Base-by-base conservation (phyloP, 345 rosid species). In the Lepidium africanum region DNA sequence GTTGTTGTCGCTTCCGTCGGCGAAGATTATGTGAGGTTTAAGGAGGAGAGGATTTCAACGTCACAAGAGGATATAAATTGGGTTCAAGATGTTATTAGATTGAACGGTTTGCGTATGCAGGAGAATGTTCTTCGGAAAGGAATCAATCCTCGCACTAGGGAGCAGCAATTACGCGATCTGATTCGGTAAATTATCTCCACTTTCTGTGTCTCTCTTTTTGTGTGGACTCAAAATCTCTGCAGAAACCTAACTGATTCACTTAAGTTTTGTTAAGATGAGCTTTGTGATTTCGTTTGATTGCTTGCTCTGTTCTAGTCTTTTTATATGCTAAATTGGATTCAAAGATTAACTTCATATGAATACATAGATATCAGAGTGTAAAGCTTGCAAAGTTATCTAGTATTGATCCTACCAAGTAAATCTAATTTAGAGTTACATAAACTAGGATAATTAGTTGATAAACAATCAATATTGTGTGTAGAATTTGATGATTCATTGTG, bases 111-210 rank as follows among this genome's bases (percentile, higher is more conserved):
- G 67, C 97, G 84, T 56, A 90, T 93, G 98, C 87, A 79, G 35
- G 81, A 85, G 2, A 93, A 88, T 79, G 87, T 85, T 15, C 88
- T 90, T 1, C 84, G 98, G 10, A 93, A 93, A 55, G 98, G 97
- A 40, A 93, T 93, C 48, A 93, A 90, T 69, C 98, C 98, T 16
- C 87, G 98, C 56, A 84, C 98, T 13, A 81, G 98, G 39, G 89
- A 80, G 50, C 94, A 88, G 47, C 98, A 93, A 66, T 76, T 93
- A 10, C 80, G 83, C 50, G 97, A 88, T 85, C 92, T 90, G 9
- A 55, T 46, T 33, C 82, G 81, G 98, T 90, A 81, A 27, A 80
- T 33, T 42, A 23, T 41, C 42, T 51, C 9, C 60, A 49, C 33
- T 39, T 40, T 40, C 23, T 17, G 15, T 39, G 15, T 39, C 49